These are phyloP conservation scores for Dactylella cylindrospora DNA, from an alignment of 2,329 filamentous ascomycete species.

Conservation along the genomic window DNA sequence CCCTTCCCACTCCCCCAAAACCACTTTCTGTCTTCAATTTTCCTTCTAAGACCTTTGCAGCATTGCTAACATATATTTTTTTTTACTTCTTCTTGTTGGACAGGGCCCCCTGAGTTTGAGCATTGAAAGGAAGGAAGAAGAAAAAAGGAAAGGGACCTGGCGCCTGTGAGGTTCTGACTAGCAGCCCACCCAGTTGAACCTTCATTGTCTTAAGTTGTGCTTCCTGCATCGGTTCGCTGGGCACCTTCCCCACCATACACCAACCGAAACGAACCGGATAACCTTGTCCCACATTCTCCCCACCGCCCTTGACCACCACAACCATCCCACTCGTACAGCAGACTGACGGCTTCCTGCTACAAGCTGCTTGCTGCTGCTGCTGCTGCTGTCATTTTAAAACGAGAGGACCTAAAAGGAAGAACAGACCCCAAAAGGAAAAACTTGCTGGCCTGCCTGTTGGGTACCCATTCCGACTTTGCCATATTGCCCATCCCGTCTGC, in stretches of 20 bases:
- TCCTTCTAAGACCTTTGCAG: constrained; percentile 33
- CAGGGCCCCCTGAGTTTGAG: constrained; percentile 44
- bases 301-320: constrained; percentile 25
- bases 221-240: neutral
- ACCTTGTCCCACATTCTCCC: constrained; percentile 25
- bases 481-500: constrained; percentile 3
- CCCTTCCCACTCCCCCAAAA: too few species aligned
- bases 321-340: too few species aligned
- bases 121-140: too few species aligned
- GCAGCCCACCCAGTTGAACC: too few species aligned
- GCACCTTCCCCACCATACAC: constrained; percentile 39
- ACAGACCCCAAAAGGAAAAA: constrained; percentile 22
- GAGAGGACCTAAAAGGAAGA: too few species aligned
- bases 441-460: constrained; percentile 43
- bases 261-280: constrained; percentile 43
- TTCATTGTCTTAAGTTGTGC: constrained; percentile 27
- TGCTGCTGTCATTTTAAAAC: too few species aligned
- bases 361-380: constrained; percentile 25
- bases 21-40: neutral
- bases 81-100: constrained; percentile 36
- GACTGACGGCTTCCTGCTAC: too few species aligned
- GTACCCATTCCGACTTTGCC: constrained; percentile 39
- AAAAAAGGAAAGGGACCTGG: constrained; percentile 17
- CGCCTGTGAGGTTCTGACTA: constrained; percentile 26
- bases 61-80: too few species aligned